A percentile compares a stretch with the other conserved stretches of the same genome.
These are phyloP conservation scores for Serendipita indica DNA, from an alignment of 768 basidiomycete genomes.

Conservation along the genomic window DNA sequence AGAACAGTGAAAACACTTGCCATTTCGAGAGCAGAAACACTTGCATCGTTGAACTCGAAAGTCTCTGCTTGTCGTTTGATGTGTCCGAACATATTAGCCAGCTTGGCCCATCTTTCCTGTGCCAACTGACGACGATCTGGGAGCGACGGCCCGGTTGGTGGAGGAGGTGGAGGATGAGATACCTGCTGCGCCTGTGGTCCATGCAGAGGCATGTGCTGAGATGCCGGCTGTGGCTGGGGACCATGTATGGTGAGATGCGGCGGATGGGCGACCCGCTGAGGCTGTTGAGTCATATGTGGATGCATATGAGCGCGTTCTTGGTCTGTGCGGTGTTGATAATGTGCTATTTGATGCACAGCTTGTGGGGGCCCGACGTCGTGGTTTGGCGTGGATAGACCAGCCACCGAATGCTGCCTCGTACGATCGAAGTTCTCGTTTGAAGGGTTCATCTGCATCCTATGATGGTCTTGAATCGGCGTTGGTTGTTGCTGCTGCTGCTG, in stretches of 20 bases:
- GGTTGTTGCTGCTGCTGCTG: not conserved
- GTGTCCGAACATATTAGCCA: not conserved
- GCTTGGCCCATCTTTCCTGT: not conserved
- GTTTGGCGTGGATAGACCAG: not conserved
- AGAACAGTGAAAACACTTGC: not conserved
- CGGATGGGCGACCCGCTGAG: constrained; percentile 8
- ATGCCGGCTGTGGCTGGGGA: constrained; percentile 1
- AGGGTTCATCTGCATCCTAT: not conserved
- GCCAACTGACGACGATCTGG: not conserved
- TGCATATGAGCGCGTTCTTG: not conserved
- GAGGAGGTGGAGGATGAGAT: not conserved
- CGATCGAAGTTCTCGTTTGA: not conserved
- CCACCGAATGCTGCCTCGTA: not conserved
- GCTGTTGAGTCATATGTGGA: constrained; percentile 1
- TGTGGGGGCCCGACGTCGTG: not conserved
- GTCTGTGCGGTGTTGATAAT: constrained; percentile 3
- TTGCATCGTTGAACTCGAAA: not conserved
- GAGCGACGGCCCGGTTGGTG: not conserved
- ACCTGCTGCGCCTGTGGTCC: constrained; percentile 10
- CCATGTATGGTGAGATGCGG: constrained; percentile 3
- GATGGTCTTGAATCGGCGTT: not conserved
- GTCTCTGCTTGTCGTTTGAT: not conserved
- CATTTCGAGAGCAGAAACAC: not conserved
- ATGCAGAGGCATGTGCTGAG: constrained; percentile 11
- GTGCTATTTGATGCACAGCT: not conserved